Evolutionary conservation across 78 protist genomes (phyloP), one percentile per base, ranked within the genome.

Genomic region (Dictyostelium citrinum): DNA sequence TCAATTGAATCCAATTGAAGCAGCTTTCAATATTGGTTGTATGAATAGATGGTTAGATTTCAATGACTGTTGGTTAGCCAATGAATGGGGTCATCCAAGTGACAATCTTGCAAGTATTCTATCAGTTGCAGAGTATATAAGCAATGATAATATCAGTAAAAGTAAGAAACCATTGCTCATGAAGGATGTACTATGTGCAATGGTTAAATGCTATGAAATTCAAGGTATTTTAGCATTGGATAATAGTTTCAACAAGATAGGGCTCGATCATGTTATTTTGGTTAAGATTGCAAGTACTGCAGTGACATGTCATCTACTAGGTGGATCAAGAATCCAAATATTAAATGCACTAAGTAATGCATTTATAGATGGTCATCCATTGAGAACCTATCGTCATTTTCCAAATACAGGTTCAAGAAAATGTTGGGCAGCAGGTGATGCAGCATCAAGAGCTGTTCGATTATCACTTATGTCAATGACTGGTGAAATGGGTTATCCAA

Each of bases 361-460:
- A 5, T 84, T 82, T 70, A 41, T 95, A 6, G 97, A 95, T 45
- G 91, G 91, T 29, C 95, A 91, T 75, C 31, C 86, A 10, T 49
- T 95, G 17, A 51, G 97, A 37, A 95, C 97, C 24, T 95, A 95
- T 61, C 35, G 97, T 27, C 97, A 95, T 35, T 90, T 72, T 77
- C 97, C 97, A 29, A 95, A 95, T 17, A 90, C 95, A 11, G 97
- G 97, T 3, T 45, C 70, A n/a, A 81, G 97, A 39, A 95, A 95
- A 74, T 60, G 82, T n/a, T 95, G 97, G 97, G 97, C 97, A 8
- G 97, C 97, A 1, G 97, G 94, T 64, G 97, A 95, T 41, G 95
- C 93, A 11, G 49, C 93, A 3, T 55, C 86, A 31, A 55, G 97
- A 17, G 97, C 97, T 0, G 97, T 95, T 22, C 46, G 68, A 60